Percentiles rank a stretch among this genome's conserved stretches.
These are phyloP conservation scores for Pulveroboletus ravenelii DNA, from an alignment of 768 basidiomycete genomes.

Conservation along the genomic window DNA sequence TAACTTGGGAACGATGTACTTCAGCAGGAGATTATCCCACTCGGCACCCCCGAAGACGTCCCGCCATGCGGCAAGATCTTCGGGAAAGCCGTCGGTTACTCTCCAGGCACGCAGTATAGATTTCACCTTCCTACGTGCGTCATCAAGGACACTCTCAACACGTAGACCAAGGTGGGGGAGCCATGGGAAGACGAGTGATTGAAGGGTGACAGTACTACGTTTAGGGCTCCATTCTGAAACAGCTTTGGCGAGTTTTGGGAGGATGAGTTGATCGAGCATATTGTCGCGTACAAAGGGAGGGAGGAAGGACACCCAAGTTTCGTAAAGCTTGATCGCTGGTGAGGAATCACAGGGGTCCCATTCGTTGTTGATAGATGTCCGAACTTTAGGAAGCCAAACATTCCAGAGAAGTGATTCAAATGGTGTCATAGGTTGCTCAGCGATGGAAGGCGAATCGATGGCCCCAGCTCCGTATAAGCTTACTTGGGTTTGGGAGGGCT, in stretches of 20 bases:
- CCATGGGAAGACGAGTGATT: conserved; percentile 92
- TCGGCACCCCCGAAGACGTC: conserved; percentile 77
- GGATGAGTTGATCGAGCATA: conserved; percentile 88
- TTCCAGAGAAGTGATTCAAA: conserved; percentile 95
- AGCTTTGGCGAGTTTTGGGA: conserved; percentile 86
- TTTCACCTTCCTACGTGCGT: conserved; percentile 84
- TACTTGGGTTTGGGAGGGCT: conserved; percentile 41
- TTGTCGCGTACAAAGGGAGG: conserved; percentile 93
- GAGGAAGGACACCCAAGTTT: conserved; percentile 82
- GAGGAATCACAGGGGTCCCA: conserved; percentile 75
- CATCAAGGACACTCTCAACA: conserved; percentile 79
- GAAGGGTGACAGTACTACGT: conserved; percentile 55
- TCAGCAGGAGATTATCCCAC: conserved; percentile 89
- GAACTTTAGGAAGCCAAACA: conserved; percentile 92
- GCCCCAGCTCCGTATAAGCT: conserved; percentile 54
- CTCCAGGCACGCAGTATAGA: conserved; percentile 72
- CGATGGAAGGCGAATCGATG: conserved; percentile 25
- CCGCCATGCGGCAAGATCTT: conserved; percentile 77
- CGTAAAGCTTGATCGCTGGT: conserved; percentile 77
- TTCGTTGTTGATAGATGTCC: conserved; percentile 90
- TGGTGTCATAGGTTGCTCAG: conserved; percentile 78
- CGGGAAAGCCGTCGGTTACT: conserved; percentile 64
- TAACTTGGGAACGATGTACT: conserved; percentile 89
- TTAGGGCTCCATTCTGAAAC: conserved; percentile 80
- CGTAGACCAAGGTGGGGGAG: conserved; percentile 81